Evolutionary conservation across 1,139 yeast genomes (phyloP).

Genomic region (Wickerhamiella pararugosa): DNA sequence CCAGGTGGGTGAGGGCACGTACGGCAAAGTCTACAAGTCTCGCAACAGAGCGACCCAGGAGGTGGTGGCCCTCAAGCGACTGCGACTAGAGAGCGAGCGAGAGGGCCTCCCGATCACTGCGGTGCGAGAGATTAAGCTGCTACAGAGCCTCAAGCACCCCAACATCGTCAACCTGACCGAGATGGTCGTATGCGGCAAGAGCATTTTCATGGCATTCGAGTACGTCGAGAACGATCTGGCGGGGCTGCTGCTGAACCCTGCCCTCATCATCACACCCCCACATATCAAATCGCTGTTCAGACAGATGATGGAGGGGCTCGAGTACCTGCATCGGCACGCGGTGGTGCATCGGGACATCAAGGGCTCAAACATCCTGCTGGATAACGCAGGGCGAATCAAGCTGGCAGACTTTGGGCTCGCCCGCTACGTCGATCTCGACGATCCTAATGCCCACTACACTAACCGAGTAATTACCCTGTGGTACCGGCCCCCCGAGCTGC

Average conservation of each 20-base stretch:
- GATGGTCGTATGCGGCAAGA: conserved; percentile 73
- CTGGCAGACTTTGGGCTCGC: conserved; percentile 95
- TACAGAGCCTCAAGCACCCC: conserved; percentile 75
- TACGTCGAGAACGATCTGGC: conserved; percentile 89
- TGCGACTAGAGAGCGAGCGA: conserved; percentile 71
- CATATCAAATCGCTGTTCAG: conserved; percentile 64
- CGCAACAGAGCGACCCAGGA: conserved; percentile 50
- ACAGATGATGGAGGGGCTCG: conserved; percentile 68
- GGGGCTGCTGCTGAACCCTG: conserved; percentile 71
- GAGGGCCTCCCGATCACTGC: conserved; percentile 97
- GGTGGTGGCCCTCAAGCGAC: conserved; percentile 67
- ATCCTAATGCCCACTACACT: conserved; percentile 40
- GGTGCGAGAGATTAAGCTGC: conserved; percentile 71
- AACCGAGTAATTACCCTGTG: conserved; percentile 90
- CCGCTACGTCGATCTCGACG: conserved; percentile 28
- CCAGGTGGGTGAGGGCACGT: conserved; percentile 75
- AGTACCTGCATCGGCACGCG: conserved; percentile 62
- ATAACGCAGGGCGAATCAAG: conserved; percentile 56
- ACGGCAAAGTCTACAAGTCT: conserved; percentile 71
- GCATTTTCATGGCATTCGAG: conserved; percentile 74
- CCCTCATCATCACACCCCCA: conserved; percentile 42
- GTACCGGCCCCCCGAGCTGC: conserved; percentile 93
- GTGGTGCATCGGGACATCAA: conserved; percentile 89
- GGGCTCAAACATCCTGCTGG: conserved; percentile 77
- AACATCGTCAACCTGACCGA: conserved; percentile 72